Evolutionary conservation across 2,329 filamentous ascomycete species (phyloP).

Genomic region (Colletotrichum sp.): DNA sequence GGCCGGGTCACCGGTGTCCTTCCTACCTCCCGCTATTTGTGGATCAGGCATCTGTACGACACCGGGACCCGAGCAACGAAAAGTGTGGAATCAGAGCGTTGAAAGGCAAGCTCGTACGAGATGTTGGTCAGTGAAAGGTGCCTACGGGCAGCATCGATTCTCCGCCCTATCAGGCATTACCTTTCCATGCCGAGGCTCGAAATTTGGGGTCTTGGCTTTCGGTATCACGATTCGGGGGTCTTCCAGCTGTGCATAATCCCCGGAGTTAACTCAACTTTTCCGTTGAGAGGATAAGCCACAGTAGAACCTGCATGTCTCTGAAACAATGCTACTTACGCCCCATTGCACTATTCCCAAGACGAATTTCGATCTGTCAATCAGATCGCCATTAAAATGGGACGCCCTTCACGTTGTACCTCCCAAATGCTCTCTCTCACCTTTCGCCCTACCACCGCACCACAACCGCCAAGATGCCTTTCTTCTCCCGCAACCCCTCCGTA

Average conservation of each 20-base stretch:
- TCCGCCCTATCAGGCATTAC: neutral
- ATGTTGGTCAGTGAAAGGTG: neutral
- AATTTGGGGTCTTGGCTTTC: neutral
- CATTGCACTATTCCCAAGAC: neutral
- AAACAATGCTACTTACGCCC: neutral
- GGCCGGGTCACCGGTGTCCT: neutral
- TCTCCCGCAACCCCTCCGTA: neutral
- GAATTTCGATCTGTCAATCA: neutral
- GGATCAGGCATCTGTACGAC: neutral
- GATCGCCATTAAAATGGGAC: neutral
- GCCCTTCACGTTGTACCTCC: neutral
- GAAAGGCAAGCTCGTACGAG: neutral
- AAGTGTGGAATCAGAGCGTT: neutral
- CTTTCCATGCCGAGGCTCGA: neutral
- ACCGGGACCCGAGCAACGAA: neutral
- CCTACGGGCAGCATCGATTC: neutral
- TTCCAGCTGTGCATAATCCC: neutral
- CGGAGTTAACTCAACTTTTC: neutral
- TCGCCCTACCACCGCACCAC: neutral
- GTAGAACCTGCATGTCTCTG: neutral
- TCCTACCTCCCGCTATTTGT: neutral
- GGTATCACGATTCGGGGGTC: neutral
- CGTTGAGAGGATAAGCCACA: neutral
- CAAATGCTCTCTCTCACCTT: neutral
- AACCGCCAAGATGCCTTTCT: neutral